Evolutionary conservation across 106 monocot genomes (phyloP), one percentile per base, ranked within the genome.

Genomic region (Dactylorhiza incarnata): DNA sequence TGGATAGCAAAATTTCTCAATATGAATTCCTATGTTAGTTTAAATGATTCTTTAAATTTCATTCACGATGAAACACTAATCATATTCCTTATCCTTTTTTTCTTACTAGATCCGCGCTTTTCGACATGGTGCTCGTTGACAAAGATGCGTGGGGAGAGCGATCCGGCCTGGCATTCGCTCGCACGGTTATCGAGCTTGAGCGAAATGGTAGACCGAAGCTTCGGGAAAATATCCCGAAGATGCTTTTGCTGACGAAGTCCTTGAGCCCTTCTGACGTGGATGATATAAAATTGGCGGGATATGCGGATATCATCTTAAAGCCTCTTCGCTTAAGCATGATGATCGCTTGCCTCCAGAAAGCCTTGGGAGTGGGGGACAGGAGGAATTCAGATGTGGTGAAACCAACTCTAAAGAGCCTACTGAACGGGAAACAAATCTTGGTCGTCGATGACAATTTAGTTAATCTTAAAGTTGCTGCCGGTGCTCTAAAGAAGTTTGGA

Each of bases 371-470:
- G 16, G 80, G 71, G 7, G 62, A 66, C 49, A 86, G 74, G 74
- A 82, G 77, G 54, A 78, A 74, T 17, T 78, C 74, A 45, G 78
- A 68, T 5, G 76, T 13, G 55, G 75, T 77, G 43, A 79, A 82
- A 53, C 14, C 49, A 23, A 81, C 74, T 47, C 91, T 95, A 58
- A 69, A 72, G 52, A 88, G 84, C 74, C 58, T 95, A 15, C 81
- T 95, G 19, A 84, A 22, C 45, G 89, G 83, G 47, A 95, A 89
- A 53, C 75, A 81, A 12, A 95, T 95, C 48, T 71, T 91, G 49
- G 91, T 95, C 55, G 94, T 95, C 26, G 94, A 95, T 71, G 94
- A 95, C 72, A 95, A 95, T 81, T 73, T 71, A 23, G 89, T 95
- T 47, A 95, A 91, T 69, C 80, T 89, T 15, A 89, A 76, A 71